Conservation (phyloP, 305 asterid genomes). For the Solanum chacoense region DNA sequence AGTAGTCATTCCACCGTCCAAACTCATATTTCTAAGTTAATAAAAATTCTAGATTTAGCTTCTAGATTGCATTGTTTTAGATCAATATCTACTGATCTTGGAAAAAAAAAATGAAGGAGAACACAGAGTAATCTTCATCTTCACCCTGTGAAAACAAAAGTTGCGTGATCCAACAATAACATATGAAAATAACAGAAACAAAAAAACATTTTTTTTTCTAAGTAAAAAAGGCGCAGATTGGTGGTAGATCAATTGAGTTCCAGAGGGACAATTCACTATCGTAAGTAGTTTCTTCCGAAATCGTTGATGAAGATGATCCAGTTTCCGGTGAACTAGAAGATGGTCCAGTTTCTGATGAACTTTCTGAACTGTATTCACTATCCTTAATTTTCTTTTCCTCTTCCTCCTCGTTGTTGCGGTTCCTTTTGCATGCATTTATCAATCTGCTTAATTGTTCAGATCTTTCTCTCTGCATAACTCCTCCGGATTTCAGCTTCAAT, state of each 20-base stretch:
- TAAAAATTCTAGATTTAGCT: neutral
- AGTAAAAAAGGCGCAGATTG: conserved; percentile 46
- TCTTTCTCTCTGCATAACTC: conserved; percentile 16
- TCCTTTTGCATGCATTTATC: conserved; percentile 36
- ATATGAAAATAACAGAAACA: neutral
- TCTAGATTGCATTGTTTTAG: neutral
- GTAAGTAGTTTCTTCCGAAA: neutral
- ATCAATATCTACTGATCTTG: neutral
- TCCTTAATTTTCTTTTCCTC: conserved; percentile 4
- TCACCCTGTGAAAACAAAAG: neutral
- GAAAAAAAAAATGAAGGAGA: neutral
- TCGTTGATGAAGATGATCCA: neutral
- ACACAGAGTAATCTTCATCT: neutral
- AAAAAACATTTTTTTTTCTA: neutral
- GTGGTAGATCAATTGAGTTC: conserved; percentile 63
- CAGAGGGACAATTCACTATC: conserved; percentile 49
- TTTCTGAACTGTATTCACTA: neutral
- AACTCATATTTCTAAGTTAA: neutral
- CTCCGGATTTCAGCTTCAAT: conserved; percentile 31
- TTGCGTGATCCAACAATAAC: neutral
- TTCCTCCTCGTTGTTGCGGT: conserved; percentile 13
- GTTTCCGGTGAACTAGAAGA: neutral
- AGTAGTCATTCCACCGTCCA: neutral
- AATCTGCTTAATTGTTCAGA: conserved; percentile 41
- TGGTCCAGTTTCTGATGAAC: neutral